These are phyloP conservation scores for Fimicolochytrium jonesii DNA, from an alignment of 192 early-diverging fungal species.

Conservation along the genomic window DNA sequence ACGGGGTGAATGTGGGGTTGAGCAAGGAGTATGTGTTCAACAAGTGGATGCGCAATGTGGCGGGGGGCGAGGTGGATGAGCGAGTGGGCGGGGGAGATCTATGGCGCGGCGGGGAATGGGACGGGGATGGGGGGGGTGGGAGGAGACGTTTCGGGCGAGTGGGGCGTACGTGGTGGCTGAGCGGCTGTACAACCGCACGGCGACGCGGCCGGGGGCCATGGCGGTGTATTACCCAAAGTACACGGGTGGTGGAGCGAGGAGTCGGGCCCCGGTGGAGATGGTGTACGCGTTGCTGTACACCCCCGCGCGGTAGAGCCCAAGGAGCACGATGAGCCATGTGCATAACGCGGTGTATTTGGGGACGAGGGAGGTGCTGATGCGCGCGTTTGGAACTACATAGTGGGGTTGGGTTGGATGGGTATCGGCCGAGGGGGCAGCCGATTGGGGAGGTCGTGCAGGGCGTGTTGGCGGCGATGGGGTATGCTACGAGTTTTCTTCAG, in stretches of 20 bases:
- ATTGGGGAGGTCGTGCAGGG: constrained; percentile 31
- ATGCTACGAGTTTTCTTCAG: constrained; percentile 24
- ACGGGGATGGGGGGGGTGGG: constrained; percentile 26
- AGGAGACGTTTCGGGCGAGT: not conserved
- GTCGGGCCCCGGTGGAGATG: not conserved
- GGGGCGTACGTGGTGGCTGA: constrained; percentile 11
- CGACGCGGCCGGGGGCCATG: constrained; percentile 25
- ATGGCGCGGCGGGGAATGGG: constrained; percentile 9
- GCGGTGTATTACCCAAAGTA: constrained; percentile 24
- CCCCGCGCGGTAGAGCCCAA: constrained; percentile 16
- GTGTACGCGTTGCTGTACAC: constrained; percentile 30
- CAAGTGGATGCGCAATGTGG: constrained; percentile 25
- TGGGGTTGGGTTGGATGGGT: constrained; percentile 23
- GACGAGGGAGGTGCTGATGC: constrained; percentile 31
- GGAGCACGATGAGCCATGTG: constrained; percentile 33
- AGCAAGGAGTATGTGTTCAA: constrained; percentile 33
- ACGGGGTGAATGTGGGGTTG: constrained; percentile 18
- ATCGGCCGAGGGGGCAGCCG: constrained; percentile 21
- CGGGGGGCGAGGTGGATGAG: not conserved
- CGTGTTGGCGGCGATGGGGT: constrained; percentile 37
- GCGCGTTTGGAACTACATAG: constrained; percentile 27
- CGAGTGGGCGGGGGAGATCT: not conserved
- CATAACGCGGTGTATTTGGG: constrained; percentile 22
- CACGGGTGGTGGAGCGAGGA: not conserved
- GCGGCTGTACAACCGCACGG: constrained; percentile 2